Percentiles rank a stretch among this genome's conserved stretches.
These are phyloP conservation scores for Whalleya microplaca DNA, from an alignment of 2,329 filamentous ascomycete genomes.

Conservation along the genomic window DNA sequence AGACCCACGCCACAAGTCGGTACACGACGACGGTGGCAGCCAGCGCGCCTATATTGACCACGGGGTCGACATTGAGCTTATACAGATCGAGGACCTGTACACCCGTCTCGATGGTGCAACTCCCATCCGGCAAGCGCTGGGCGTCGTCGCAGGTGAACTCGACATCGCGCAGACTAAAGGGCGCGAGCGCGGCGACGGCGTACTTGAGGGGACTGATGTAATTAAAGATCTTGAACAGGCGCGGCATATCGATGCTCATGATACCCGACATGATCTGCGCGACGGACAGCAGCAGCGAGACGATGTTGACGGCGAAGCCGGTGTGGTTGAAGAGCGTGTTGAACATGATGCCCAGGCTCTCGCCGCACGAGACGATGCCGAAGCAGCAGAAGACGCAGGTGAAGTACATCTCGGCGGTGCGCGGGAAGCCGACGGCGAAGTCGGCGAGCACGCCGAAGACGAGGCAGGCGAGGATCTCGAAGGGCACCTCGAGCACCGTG, in stretches of 20 bases:
- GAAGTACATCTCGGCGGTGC: constrained; percentile 68
- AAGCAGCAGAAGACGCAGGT: constrained; percentile 71
- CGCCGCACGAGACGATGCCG: constrained; percentile 73
- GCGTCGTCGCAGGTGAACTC: constrained; percentile 64
- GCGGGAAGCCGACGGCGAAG: constrained; percentile 67
- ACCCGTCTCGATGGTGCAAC: constrained; percentile 68
- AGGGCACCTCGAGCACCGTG: constrained; percentile 70
- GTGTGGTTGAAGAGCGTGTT: constrained; percentile 76
- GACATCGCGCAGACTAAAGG: constrained; percentile 65
- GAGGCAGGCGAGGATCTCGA: constrained; percentile 68
- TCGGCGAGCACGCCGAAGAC: constrained; percentile 67
- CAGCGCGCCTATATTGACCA: constrained; percentile 64
- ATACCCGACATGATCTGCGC: constrained; percentile 73
- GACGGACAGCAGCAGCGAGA: constrained; percentile 69
- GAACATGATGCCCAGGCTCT: constrained; percentile 79
- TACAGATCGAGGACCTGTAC: constrained; percentile 71
- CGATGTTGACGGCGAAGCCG: constrained; percentile 76
- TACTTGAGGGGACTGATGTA: constrained; percentile 75
- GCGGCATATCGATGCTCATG: constrained; percentile 70
- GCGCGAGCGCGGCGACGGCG: constrained; percentile 66
- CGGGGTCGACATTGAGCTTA: constrained; percentile 63
- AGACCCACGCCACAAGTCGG: constrained; percentile 62
- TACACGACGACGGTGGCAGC: constrained; percentile 68
- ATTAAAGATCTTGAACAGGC: constrained; percentile 69
- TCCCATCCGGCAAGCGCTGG: constrained; percentile 62